These are phyloP conservation scores for Paspalum notatum DNA, from an alignment of 176 grass and related monocot genomes.

Conservation along the genomic window DNA sequence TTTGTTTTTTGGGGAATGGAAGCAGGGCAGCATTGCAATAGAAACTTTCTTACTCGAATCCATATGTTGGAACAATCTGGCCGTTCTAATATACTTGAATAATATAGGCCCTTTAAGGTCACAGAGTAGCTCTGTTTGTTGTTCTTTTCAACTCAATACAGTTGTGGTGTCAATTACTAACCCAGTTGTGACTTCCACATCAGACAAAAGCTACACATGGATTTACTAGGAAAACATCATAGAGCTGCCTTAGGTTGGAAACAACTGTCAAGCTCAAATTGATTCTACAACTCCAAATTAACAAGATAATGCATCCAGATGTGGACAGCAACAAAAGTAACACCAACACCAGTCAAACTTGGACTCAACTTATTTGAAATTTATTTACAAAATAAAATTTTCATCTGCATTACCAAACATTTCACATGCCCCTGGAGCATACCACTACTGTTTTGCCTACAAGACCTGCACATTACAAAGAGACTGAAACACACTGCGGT, in stretches of 20 bases:
- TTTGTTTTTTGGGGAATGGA: constrained; percentile 1
- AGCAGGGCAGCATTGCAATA: neutral
- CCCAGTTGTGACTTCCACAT: neutral
- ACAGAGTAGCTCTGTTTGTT: neutral
- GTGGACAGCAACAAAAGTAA: too few relatives aligned
- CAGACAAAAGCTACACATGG: neutral
- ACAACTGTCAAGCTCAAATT: neutral
- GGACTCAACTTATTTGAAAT: neutral
- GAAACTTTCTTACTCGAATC: neutral
- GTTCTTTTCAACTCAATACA: neutral
- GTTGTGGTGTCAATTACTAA: neutral
- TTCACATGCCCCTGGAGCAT: neutral
- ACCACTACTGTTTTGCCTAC: constrained; percentile 7
- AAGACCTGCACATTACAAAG: neutral
- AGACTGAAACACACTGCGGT: neutral
- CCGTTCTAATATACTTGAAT: neutral
- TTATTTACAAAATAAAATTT: neutral
- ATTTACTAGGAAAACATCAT: neutral
- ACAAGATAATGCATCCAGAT: neutral
- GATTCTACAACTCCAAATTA: neutral
- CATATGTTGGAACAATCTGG: neutral
- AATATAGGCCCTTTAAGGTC: neutral
- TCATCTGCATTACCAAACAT: neutral
- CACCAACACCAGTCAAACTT: neutral
- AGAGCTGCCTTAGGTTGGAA: neutral